These are phyloP conservation scores for Zymoseptoria ardabiliae DNA, from an alignment of 2,329 filamentous ascomycete species.

Conservation along the genomic window DNA sequence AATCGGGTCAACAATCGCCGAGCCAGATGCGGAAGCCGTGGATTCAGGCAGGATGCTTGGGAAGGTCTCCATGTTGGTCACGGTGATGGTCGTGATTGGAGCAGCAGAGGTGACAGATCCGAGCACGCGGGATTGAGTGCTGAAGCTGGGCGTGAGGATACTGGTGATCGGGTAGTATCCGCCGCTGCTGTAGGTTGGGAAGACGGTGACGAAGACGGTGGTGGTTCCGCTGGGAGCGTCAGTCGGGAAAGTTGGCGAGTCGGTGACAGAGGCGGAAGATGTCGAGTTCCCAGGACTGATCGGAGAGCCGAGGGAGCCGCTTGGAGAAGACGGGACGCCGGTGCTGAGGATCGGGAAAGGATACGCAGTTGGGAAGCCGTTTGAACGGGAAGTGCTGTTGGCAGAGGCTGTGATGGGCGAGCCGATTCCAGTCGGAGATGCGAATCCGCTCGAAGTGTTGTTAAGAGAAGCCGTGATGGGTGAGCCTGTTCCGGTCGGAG, in stretches of 20 bases:
- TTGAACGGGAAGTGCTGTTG: background rate
- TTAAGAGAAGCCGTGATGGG: background rate
- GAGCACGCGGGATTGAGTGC: background rate
- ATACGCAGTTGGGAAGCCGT: background rate
- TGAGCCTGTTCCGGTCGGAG: background rate
- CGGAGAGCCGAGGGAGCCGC: background rate
- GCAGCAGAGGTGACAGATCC: background rate
- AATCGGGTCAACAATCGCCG: background rate
- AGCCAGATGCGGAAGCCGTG: background rate
- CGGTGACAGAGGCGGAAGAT: background rate
- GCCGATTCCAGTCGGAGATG: background rate
- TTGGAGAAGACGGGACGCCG: background rate
- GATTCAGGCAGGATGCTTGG: conserved; percentile 1
- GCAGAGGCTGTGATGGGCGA: background rate
- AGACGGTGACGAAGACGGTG: background rate
- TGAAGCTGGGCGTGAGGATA: background rate
- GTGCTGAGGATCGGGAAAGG: background rate
- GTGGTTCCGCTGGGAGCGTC: background rate
- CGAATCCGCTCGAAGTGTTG: background rate
- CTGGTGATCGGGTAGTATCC: background rate
- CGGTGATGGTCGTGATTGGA: background rate
- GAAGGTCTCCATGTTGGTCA: conserved; percentile 2
- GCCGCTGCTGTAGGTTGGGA: background rate
- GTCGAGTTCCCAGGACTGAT: background rate
- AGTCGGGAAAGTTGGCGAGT: background rate